Evolutionary conservation across 352 stramenopile genomes (phyloP).

Genomic region (Aphanomyces invadans): DNA sequence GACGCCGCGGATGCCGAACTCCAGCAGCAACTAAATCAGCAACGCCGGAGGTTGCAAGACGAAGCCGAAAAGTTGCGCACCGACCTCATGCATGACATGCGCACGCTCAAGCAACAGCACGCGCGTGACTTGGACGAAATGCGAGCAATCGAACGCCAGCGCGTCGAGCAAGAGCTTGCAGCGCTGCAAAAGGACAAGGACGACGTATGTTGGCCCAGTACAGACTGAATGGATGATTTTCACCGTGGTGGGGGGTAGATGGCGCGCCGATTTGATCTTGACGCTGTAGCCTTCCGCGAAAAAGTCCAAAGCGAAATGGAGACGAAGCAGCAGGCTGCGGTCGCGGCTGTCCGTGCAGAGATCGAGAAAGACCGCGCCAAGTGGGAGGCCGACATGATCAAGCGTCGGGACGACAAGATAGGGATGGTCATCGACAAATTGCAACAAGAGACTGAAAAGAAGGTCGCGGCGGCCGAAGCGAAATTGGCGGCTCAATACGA

Average conservation of each 20-base stretch:
- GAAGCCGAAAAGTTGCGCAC: constrained; percentile 53
- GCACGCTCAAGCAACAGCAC: constrained; percentile 40
- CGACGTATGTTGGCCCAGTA: constrained; percentile 28
- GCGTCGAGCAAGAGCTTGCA: constrained; percentile 33
- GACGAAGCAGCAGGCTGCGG: constrained; percentile 51
- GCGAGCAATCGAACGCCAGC: constrained; percentile 38
- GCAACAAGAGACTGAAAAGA: constrained; percentile 52
- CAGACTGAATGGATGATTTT: not conserved
- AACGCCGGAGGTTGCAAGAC: constrained; percentile 62
- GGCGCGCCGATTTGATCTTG: constrained; percentile 48
- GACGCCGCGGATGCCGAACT: constrained; percentile 65
- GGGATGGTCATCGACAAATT: constrained; percentile 76
- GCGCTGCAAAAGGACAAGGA: constrained; percentile 56
- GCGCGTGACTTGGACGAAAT: constrained; percentile 56
- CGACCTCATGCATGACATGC: constrained; percentile 47
- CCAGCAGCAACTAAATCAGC: constrained; percentile 66
- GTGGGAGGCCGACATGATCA: constrained; percentile 62
- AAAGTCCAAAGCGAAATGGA: constrained; percentile 56
- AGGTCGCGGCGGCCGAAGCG: constrained; percentile 44
- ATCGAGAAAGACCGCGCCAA: constrained; percentile 48
- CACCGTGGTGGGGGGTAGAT: constrained; percentile 13
- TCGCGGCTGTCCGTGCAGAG: constrained; percentile 46
- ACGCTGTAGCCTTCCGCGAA: constrained; percentile 43
- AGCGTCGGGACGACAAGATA: constrained; percentile 66
- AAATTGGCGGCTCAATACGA: constrained; percentile 44